Percentiles rank a stretch among this genome's conserved stretches.
phyloP scores from a whole-genome alignment of 2,329 filamentous ascomycete genomes.

The Phaeomoniella chlamydospora region DNA sequence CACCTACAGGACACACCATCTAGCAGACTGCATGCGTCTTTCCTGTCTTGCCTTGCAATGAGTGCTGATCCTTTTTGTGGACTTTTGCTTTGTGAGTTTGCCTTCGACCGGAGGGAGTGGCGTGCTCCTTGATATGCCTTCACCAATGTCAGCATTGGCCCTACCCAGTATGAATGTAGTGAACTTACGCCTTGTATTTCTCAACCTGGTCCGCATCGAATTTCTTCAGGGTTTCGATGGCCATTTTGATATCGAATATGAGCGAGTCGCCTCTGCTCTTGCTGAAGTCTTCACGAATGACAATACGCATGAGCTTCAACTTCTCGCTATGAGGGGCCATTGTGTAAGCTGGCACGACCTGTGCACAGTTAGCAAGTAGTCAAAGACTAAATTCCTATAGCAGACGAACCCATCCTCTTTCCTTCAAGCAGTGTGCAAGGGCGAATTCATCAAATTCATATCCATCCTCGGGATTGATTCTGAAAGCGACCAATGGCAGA shows the following conservation, averaged over 20 bases:
- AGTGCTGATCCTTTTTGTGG: slow-evolving; percentile 65
- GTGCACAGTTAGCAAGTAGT: neutral
- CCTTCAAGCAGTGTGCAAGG: slow-evolving; percentile 70
- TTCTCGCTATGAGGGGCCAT: slow-evolving; percentile 80
- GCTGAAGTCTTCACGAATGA: slow-evolving; percentile 85
- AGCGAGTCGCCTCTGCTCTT: slow-evolving; percentile 68
- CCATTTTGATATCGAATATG: slow-evolving; percentile 64
- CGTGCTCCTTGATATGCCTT: slow-evolving; percentile 40
- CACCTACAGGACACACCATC: too few species aligned
- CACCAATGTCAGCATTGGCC: slow-evolving; percentile 4
- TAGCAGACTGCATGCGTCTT: slow-evolving; percentile 85
- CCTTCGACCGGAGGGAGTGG: slow-evolving; percentile 36
- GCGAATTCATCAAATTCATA: slow-evolving; percentile 60
- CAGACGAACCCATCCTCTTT: slow-evolving; percentile 58
- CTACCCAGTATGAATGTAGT: neutral
- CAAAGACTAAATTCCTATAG: neutral
- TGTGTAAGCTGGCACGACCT: slow-evolving; percentile 78
- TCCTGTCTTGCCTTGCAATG: slow-evolving; percentile 73
- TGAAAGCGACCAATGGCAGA: slow-evolving; percentile 81
- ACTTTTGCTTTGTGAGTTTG: slow-evolving; percentile 31
- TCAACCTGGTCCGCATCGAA: slow-evolving; percentile 61
- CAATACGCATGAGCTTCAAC: slow-evolving; percentile 83
- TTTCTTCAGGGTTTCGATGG: slow-evolving; percentile 52
- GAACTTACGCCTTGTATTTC: slow-evolving; percentile 49
- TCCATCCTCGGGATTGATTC: slow-evolving; percentile 44